A percentile compares a stretch with the other conserved stretches of the same genome.
phyloP scores from a whole-genome alignment of 805 yeast genomes.

The Candida maltosa region DNA sequence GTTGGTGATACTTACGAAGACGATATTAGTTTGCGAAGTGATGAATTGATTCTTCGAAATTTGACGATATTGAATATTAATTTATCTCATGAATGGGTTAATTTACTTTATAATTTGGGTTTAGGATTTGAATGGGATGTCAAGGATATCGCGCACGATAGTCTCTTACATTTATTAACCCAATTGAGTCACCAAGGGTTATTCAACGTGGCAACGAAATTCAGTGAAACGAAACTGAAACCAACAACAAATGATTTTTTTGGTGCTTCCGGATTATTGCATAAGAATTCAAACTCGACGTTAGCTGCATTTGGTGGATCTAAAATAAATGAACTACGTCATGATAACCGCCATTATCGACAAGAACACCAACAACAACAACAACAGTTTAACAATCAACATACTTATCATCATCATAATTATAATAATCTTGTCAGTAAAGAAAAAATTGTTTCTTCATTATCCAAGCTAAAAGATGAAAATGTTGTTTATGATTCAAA shows the following conservation, averaged over 20 bases:
- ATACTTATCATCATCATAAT: too few species aligned
- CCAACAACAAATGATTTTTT: too few species aligned
- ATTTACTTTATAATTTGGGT: slow-evolving; percentile 42
- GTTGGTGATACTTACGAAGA: slow-evolving; percentile 23
- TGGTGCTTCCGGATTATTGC: too few species aligned
- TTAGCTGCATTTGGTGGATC: background rate
- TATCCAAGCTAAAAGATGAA: slow-evolving; percentile 14
- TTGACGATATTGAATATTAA: slow-evolving; percentile 35
- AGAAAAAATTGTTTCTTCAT: slow-evolving; percentile 13
- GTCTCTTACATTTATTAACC: slow-evolving; percentile 37
- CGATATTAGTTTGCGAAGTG: slow-evolving; percentile 8
- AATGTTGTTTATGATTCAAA: slow-evolving; percentile 19
- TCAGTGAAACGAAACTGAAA: slow-evolving; percentile 26
- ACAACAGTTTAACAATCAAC: too few species aligned
- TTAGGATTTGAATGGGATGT: slow-evolving; percentile 48
- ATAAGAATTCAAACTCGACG: slow-evolving; percentile 3
- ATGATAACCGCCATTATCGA: too few species aligned
- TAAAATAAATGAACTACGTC: background rate
- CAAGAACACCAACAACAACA: too few species aligned
- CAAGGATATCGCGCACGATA: slow-evolving; percentile 28
- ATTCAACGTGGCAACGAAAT: slow-evolving; percentile 30
- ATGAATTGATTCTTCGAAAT: slow-evolving; percentile 33
- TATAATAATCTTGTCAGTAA: slow-evolving; percentile 1
- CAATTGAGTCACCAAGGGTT: slow-evolving; percentile 38
- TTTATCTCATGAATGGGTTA: slow-evolving; percentile 50